These are phyloP conservation scores for Spongispora temasekensis DNA, from an alignment of 1,284 basidiomycete genomes.

Conservation along the genomic window DNA sequence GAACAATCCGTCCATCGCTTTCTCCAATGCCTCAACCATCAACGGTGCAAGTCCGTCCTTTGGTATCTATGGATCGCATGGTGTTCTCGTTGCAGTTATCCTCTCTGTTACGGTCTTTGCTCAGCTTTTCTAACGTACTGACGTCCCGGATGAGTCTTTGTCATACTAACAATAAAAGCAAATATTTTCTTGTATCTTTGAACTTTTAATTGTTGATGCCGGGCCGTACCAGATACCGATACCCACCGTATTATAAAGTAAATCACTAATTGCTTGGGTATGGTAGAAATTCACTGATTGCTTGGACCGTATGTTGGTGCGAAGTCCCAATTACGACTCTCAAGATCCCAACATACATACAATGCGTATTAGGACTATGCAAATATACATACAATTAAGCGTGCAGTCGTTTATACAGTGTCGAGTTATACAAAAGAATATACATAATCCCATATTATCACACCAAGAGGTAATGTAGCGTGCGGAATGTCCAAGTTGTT, in stretches of 20 bases:
- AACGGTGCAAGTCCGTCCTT: slow-evolving; percentile 37
- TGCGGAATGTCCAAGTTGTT: slow-evolving; percentile 21
- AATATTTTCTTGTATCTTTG: slow-evolving; percentile 6
- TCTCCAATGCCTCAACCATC: slow-evolving; percentile 56
- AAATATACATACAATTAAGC: slow-evolving; percentile 30
- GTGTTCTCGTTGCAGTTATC: slow-evolving; percentile 14
- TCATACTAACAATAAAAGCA: neutral
- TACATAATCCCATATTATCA: slow-evolving; percentile 36
- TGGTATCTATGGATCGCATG: slow-evolving; percentile 12
- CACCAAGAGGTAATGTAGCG: slow-evolving; percentile 20
- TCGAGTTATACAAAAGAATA: slow-evolving; percentile 35
- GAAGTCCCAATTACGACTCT: too few species aligned
- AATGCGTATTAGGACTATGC: neutral
- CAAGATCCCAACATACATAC: too few species aligned
- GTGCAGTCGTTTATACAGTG: slow-evolving; percentile 29
- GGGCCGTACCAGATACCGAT: neutral
- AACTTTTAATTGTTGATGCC: neutral
- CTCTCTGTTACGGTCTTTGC: slow-evolving; percentile 26
- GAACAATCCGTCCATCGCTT: slow-evolving; percentile 50
- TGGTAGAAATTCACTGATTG: neutral
- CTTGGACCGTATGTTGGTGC: neutral
- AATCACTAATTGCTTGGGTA: neutral
- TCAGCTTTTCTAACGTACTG: slow-evolving; percentile 25
- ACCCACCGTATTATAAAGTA: neutral
- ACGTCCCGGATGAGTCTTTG: neutral